These are phyloP conservation scores for Herpetomonas samuelpessoai DNA, from an alignment of 208 protist species.

Conservation along the genomic window DNA sequence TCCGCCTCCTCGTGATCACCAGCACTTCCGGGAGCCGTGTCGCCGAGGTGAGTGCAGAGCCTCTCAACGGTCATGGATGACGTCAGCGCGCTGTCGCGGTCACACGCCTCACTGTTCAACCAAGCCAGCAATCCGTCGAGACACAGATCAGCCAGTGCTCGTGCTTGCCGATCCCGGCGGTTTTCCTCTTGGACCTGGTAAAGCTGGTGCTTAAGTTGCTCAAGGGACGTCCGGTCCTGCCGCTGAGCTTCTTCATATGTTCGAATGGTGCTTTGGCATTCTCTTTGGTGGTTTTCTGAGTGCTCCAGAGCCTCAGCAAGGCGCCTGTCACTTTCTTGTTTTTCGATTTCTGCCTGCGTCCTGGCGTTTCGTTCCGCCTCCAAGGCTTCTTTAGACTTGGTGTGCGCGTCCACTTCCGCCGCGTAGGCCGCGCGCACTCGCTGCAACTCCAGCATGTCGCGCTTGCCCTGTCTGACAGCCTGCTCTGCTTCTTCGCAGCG, in stretches of 20 bases:
- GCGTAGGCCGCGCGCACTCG: neutral
- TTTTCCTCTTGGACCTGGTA: neutral
- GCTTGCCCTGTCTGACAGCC: neutral
- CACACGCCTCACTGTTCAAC: neutral
- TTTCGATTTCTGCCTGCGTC: too few species aligned
- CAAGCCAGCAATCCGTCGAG: neutral
- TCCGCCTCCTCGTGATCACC: too few species aligned
- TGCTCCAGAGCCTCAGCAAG: too few species aligned
- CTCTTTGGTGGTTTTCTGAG: too few species aligned
- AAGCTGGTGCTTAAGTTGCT: neutral
- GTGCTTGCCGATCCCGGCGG: neutral
- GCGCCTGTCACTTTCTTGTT: too few species aligned
- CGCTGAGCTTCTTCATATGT: neutral
- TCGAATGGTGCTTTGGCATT: too few species aligned
- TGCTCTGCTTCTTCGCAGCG: slow-evolving; percentile 1
- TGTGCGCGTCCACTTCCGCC: neutral
- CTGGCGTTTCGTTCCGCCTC: too few species aligned
- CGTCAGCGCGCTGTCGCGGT: too few species aligned
- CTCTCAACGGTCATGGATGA: too few species aligned
- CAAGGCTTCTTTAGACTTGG: neutral
- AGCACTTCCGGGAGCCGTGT: too few species aligned
- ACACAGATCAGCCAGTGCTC: neutral
- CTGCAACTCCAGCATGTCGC: neutral
- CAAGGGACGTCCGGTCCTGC: neutral
- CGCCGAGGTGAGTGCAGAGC: too few species aligned